Evolutionary conservation across 1,284 basidiomycete genomes (phyloP).

Genomic region (Ceratobasidium sp.): DNA sequence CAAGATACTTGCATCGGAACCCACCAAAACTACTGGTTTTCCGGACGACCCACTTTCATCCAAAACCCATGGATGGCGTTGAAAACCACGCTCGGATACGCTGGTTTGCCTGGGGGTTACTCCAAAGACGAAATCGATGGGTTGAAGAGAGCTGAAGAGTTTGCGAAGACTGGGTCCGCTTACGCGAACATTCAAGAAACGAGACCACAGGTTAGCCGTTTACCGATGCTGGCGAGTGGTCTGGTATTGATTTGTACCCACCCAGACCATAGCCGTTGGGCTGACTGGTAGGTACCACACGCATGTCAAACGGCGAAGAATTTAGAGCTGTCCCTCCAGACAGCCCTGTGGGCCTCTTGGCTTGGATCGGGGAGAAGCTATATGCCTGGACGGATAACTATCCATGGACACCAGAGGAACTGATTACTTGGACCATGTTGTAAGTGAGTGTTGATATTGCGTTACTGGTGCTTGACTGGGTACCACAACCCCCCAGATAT

Average conservation of each 20-base stretch:
- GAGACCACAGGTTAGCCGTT: slow-evolving; percentile 48
- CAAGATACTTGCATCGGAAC: slow-evolving; percentile 48
- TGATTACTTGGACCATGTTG: slow-evolving; percentile 50
- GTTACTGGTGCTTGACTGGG: too few relatives aligned
- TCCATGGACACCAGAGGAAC: slow-evolving; percentile 50
- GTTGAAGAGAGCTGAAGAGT: slow-evolving; percentile 39
- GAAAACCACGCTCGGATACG: slow-evolving; percentile 44
- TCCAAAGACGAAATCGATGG: slow-evolving; percentile 47
- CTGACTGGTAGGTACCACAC: slow-evolving; percentile 44
- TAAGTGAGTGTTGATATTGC: slow-evolving; percentile 8
- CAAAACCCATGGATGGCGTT: slow-evolving; percentile 44
- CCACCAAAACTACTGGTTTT: slow-evolving; percentile 46
- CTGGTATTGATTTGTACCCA: background rate
- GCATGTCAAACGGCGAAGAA: background rate
- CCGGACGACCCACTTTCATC: slow-evolving; percentile 28
- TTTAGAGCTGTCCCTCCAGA: slow-evolving; percentile 13
- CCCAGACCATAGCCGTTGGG: slow-evolving; percentile 49
- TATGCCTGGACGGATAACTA: slow-evolving; percentile 49
- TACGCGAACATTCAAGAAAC: slow-evolving; percentile 49
- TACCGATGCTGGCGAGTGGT: background rate
- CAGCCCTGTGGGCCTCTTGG: slow-evolving; percentile 49
- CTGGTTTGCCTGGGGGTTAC: slow-evolving; percentile 49
- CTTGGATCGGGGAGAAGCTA: slow-evolving; percentile 50
- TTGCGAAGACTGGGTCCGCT: slow-evolving; percentile 28
- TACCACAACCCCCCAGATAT: background rate